Evolutionary conservation across 2,329 filamentous ascomycete genomes (phyloP), one percentile per base, ranked within the genome.

Genomic region (Volutella citrinella): DNA sequence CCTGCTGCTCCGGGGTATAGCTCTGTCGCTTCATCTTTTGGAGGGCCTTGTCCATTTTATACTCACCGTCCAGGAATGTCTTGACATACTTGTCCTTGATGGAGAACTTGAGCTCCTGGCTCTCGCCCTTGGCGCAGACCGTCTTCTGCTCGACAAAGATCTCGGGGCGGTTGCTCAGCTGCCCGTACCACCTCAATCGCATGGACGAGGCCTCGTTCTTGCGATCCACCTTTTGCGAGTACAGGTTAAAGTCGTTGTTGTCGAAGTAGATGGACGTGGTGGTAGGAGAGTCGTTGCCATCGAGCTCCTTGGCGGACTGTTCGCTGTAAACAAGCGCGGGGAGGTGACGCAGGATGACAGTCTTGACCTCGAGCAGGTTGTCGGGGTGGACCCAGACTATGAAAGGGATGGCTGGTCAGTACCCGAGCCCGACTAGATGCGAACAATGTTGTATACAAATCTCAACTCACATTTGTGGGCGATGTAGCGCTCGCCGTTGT

Each of bases 251-350:
- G 46, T 82, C 81, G 24, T 79, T 72, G 57, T 82, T 95, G 63
- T 98, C 93, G 55, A 97, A 95, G 66, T 98, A 98, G 23, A 98
- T 79, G 17, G 91, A 96, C 12, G 90, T 97, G 48, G 97, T 86
- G 31, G 87, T 86, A 6, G 93, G 93, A 54, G 97, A 91, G 46
- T 89, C 78, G 41, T 76, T 80, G 27, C 80, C 80, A 52, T 95
- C 88, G 26, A 86, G 76, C 49, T 93, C 77, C 64, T 91, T 94
- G 19, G 87, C 81, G 2, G 84, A 78, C 49, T 90, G 84, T 27
- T 93, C 83, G 58, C 93, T 96, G 65, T 96, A 98, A 15, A 98
- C 83, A 12, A 98, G 80, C 19, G 94, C 81, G 2, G 93, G 93
- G 15, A 98, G 75, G 38, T 87, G 87, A 43, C 93, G 87, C 19